These are phyloP conservation scores for Populus pruinosa DNA, from an alignment of 345 rosid genomes.

Conservation along the genomic window DNA sequence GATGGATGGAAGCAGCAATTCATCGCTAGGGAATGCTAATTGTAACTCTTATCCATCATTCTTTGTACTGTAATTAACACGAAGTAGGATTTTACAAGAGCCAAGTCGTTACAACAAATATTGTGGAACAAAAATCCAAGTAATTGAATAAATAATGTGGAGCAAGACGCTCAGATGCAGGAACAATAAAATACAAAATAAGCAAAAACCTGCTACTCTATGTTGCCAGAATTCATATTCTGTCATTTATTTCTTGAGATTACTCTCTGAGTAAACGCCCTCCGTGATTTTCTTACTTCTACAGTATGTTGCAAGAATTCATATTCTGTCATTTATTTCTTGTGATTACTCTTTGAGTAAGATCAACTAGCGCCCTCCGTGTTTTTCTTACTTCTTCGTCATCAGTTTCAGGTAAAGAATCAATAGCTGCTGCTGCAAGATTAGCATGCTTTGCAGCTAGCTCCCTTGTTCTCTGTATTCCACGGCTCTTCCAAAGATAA, in stretches of 20 bases:
- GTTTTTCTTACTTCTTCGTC: constrained; percentile 69
- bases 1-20: too few species aligned
- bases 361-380: constrained; percentile 80
- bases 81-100: neutral
- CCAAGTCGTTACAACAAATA: constrained; percentile 9
- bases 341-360: constrained; percentile 70
- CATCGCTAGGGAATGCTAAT: too few species aligned
- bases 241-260: constrained; percentile 67
- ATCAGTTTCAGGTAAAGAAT: constrained; percentile 64
- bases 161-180: constrained; percentile 5
- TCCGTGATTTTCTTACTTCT: constrained; percentile 65
- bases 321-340: constrained; percentile 54
- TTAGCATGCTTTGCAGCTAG: constrained; percentile 73
- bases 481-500: constrained; percentile 82
- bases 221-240: too few species aligned
- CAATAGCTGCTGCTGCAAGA: constrained; percentile 74
- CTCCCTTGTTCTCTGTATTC: constrained; percentile 78
- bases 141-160: neutral
- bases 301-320: neutral
- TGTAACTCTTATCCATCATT: too few species aligned
- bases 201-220: constrained; percentile 10
- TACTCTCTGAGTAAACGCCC: constrained; percentile 80
- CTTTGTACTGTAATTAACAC: neutral
- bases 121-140: constrained; percentile 12
- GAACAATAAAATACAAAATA: constrained; percentile 6